A percentile compares a stretch with the other conserved stretches of the same genome.
phyloP scores from a whole-genome alignment of 352 stramenopile species.

The Phytopythium litorale region DNA sequence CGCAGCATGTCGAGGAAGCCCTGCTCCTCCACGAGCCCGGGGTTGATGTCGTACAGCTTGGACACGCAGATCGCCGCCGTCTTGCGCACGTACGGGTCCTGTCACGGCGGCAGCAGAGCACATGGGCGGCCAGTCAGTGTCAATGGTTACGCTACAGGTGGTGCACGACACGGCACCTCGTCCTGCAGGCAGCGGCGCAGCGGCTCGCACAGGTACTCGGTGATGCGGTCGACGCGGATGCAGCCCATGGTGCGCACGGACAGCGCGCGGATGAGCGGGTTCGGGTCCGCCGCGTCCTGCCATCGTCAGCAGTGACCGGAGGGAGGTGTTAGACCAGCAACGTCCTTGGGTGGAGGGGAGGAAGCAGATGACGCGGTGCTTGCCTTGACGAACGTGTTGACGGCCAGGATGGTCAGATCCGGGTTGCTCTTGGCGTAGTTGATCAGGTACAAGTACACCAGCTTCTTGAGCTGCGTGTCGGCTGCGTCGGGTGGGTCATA shows the following conservation, averaged over 20 bases:
- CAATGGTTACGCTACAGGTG: too few species aligned
- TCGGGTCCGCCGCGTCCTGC: conserved; percentile 82
- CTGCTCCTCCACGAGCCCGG: conserved; percentile 95
- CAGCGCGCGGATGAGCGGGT: conserved; percentile 95
- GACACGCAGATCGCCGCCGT: conserved; percentile 99
- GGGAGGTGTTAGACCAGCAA: too few species aligned
- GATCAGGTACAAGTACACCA: conserved; percentile 99
- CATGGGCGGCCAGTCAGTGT: not conserved
- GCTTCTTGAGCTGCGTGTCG: conserved; percentile 99
- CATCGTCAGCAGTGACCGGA: not conserved
- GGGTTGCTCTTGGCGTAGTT: conserved; percentile 99
- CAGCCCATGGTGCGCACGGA: conserved; percentile 99
- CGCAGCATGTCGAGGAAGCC: conserved; percentile 96
- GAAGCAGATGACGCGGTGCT: not conserved
- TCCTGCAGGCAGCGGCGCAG: conserved; percentile 92
- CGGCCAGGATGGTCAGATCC: conserved; percentile 98
- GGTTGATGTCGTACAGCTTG: conserved; percentile 99
- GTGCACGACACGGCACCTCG: conserved; percentile 22
- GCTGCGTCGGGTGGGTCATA: conserved; percentile 25
- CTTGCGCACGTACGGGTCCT: conserved; percentile 99
- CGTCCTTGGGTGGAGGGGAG: too few species aligned
- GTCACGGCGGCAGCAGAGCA: not conserved
- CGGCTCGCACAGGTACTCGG: conserved; percentile 98
- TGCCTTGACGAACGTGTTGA: conserved; percentile 98
- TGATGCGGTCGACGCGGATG: conserved; percentile 99